These are phyloP conservation scores for Hippophae gyantsensis DNA, from an alignment of 306 rosid genomes.

Conservation along the genomic window DNA sequence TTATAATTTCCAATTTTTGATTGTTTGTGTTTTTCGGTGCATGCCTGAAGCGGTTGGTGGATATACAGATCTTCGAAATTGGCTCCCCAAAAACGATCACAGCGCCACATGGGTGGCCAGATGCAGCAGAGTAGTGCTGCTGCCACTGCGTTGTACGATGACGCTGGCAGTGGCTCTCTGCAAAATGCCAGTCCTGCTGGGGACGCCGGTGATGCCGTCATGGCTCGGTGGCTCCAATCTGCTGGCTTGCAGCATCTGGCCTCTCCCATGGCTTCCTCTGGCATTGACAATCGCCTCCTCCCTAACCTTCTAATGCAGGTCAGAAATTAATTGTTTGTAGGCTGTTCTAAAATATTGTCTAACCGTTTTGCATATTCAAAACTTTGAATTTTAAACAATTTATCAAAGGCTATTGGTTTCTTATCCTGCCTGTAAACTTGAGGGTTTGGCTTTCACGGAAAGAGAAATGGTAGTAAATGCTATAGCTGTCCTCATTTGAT, in stretches of 20 bases:
- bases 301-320: conserved; percentile 54
- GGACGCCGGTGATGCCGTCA: conserved; percentile 95
- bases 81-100: conserved; percentile 99
- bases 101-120: conserved; percentile 99
- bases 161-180: conserved; percentile 53
- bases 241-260: conserved; percentile 99
- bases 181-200: conserved; percentile 59
- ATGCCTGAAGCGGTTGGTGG: conserved; percentile 40
- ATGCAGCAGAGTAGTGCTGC: conserved; percentile 99
- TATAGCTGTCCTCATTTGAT: too few species aligned
- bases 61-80: conserved; percentile 79
- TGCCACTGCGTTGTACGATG: conserved; percentile 77
- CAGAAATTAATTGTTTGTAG: too few species aligned
- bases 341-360: too few species aligned
- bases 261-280: conserved; percentile 77
- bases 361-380: too few species aligned
- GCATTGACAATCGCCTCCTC: conserved; percentile 63
- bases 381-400: too few species aligned
- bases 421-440: too few species aligned
- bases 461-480: too few species aligned
- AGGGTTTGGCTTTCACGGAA: too few species aligned
- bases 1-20: conserved; percentile 4
- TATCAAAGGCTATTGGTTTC: too few species aligned
- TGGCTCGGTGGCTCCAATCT: conserved; percentile 99
- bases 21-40: conserved; percentile 1